phyloP scores from a whole-genome alignment of 1,139 yeast species.

The Debaryomyces sp. region DNA sequence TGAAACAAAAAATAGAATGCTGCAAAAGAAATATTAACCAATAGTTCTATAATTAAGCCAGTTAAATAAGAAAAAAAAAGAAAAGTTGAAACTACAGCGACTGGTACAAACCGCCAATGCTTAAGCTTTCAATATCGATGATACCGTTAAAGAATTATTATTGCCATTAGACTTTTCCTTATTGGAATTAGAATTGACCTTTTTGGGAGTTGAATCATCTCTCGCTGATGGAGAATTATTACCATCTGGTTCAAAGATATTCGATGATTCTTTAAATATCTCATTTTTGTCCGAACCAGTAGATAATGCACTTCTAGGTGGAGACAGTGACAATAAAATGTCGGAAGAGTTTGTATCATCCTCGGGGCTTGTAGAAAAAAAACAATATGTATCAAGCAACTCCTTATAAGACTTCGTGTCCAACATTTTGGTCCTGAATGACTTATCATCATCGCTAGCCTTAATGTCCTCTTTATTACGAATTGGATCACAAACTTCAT shows the following conservation, averaged over 20 bases:
- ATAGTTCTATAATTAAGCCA: background rate
- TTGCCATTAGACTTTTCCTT: background rate
- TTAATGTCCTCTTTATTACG: background rate
- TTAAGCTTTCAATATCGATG: constrained; percentile 11
- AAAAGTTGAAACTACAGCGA: background rate
- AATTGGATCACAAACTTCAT: constrained; percentile 3
- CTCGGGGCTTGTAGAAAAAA: constrained; percentile 33
- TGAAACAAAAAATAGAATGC: background rate
- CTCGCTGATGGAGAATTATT: background rate
- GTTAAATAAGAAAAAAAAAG: background rate
- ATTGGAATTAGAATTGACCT: background rate
- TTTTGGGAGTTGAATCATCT: background rate
- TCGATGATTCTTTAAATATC: background rate
- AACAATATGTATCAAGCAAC: constrained; percentile 72
- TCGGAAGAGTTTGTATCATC: background rate
- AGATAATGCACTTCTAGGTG: background rate
- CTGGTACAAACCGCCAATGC: background rate
- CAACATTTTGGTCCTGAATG: constrained; percentile 20
- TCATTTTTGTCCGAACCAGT: background rate
- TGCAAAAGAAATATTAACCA: background rate
- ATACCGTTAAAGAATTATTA: constrained; percentile 7
- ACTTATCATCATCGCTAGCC: constrained; percentile 2
- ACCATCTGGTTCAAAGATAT: background rate
- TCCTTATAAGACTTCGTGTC: constrained; percentile 69
- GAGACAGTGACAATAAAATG: background rate